Base-by-base conservation (phyloP, 2,329 filamentous ascomycete genomes). In the Hypomyces rosellus region DNA sequence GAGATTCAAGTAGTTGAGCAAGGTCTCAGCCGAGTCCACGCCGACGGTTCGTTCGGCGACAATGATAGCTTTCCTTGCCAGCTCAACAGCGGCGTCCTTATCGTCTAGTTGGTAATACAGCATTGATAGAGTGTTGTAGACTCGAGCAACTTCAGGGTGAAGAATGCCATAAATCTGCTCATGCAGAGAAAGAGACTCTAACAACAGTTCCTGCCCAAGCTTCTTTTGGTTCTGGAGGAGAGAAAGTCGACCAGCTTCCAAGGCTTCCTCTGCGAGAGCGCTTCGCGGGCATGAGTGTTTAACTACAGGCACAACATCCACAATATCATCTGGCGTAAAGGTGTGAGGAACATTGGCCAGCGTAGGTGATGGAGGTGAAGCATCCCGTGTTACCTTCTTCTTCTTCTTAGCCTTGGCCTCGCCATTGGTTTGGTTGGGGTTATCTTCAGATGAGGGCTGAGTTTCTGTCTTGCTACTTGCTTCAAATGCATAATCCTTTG, bases 91-190 rank as follows among this genome's bases (percentile, higher is more conserved):
- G 9, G 89, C 89, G 36, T 91, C 88, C 76, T 97, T 97, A 74
- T 99, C 93, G 49, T 97, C 93, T n/a, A 96, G 81, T 67, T 95
- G 88, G 70, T 95, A 97, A 74, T 96, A 96, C 49, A 97, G 79
- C 77, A 95, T 96, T 3, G 93, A 96, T 42, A 99, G 72, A 47
- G 88, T 90, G 70, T 96, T 92, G 75, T 99, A 99, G 25, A 95
- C 87, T 56, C 91, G 85, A 43, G 92, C 93, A 53, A 97, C 92
- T 71, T 99, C 93, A 1, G 93, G 91, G 66, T 99, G 93, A 22
- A 99, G 78, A 51, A 97, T 95, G 54, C 93, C 93, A 63, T 99
- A 99, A 59, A 99, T 97, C 69, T 99, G 93, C 75, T 99, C 93
- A 63, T 99, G 92, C 40, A 99, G 76, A 42, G 93, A 96, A 54